Evolutionary conservation across 441 rosid species (phyloP).

Genomic region (Arabidopsis lyrata): DNA sequence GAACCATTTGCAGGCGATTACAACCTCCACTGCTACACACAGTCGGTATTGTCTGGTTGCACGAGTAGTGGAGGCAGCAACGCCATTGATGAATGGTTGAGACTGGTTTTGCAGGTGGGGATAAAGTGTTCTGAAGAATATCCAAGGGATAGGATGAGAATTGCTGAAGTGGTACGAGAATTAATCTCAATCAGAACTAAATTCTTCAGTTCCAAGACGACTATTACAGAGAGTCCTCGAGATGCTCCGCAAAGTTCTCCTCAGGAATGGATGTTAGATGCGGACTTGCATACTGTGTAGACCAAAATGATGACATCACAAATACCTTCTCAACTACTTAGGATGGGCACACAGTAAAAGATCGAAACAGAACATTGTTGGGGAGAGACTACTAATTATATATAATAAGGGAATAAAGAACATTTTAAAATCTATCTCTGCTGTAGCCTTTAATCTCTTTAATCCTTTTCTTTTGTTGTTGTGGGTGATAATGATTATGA

Average conservation of each 20-base stretch:
- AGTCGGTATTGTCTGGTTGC: conserved; percentile 11
- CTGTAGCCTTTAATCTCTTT: background rate
- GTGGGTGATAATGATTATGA: background rate
- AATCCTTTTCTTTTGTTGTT: background rate
- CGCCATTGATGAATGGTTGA: conserved; percentile 32
- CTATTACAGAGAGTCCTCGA: conserved; percentile 20
- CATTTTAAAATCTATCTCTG: background rate
- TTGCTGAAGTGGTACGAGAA: conserved; percentile 31
- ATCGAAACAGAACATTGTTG: conserved; percentile 6
- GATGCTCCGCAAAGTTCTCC: conserved; percentile 24
- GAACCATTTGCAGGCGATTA: conserved; percentile 28
- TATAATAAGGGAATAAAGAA: conserved; percentile 2
- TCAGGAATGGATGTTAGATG: conserved; percentile 35
- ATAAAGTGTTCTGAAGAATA: conserved; percentile 39
- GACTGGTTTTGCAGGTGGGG: conserved; percentile 37
- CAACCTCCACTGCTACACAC: conserved; percentile 35
- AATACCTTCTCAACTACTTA: conserved; percentile 9
- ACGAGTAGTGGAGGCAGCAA: background rate
- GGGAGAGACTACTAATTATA: background rate
- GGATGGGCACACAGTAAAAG: background rate
- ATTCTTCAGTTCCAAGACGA: conserved; percentile 33
- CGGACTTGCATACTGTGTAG: conserved; percentile 36
- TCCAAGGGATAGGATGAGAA: conserved; percentile 42
- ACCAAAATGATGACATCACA: background rate
- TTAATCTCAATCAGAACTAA: conserved; percentile 29